Evolutionary conservation across 2,329 filamentous ascomycete genomes (phyloP).

Genomic region (Ascocoryne sarcoides): DNA sequence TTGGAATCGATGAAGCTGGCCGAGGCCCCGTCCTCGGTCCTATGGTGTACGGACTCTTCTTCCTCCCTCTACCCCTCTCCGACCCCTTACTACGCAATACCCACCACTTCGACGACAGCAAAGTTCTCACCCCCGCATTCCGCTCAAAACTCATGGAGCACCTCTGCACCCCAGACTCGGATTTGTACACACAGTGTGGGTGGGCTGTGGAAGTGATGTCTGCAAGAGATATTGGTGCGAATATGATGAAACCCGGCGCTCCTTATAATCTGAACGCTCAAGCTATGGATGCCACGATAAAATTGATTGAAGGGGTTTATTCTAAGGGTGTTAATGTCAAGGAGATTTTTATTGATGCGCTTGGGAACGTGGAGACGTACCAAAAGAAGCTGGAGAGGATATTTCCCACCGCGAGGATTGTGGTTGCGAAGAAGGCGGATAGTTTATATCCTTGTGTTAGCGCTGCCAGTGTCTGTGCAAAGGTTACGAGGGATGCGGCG

Average conservation of each 20-base stretch:
- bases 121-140: conserved; percentile 74
- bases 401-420: conserved; percentile 70
- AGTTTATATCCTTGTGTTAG: conserved; percentile 87
- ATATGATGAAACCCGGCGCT: conserved; percentile 32
- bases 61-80: conserved; percentile 63
- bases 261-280: conserved; percentile 92
- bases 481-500: conserved; percentile 87
- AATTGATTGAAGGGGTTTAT: conserved; percentile 69
- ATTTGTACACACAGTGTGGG: conserved; percentile 58
- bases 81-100: conserved; percentile 66
- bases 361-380: conserved; percentile 74
- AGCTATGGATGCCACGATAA: conserved; percentile 84
- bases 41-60: conserved; percentile 65
- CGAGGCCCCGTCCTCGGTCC: conserved; percentile 85
- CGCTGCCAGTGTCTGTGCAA: conserved; percentile 88
- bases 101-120: conserved; percentile 91
- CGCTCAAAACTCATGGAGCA: conserved; percentile 61
- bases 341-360: conserved; percentile 93
- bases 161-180: conserved; percentile 58
- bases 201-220: conserved; percentile 80
- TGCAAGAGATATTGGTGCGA: conserved; percentile 40
- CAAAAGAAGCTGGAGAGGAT: conserved; percentile 75
- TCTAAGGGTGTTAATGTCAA: conserved; percentile 70
- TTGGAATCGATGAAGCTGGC: conserved; percentile 91
- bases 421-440: conserved; percentile 85